Evolutionary conservation across 805 yeast genomes (phyloP).

Genomic region (Yarrowia phangngaensis): DNA sequence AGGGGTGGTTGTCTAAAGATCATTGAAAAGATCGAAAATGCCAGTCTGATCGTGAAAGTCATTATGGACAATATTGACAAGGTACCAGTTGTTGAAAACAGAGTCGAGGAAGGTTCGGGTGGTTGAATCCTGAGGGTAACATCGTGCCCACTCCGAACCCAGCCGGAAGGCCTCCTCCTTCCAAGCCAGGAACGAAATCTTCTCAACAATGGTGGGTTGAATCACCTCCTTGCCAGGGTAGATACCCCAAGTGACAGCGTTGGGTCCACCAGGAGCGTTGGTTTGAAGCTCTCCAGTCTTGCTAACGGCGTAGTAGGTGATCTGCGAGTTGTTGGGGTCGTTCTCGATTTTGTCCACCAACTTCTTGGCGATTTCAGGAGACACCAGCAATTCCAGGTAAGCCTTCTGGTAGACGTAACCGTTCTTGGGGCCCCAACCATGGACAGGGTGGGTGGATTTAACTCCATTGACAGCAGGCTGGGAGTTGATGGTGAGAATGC

Average conservation of each 20-base stretch:
- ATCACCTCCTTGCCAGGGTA: conserved; percentile 93
- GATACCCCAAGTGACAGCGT: conserved; percentile 98
- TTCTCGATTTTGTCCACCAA: conserved; percentile 48
- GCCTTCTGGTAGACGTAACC: conserved; percentile 95
- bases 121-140: conserved; percentile 35
- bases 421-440: conserved; percentile 94
- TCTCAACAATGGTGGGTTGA: conserved; percentile 95
- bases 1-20: not conserved
- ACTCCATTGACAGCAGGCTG: conserved; percentile 90
- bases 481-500: conserved; percentile 81
- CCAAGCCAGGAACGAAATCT: conserved; percentile 91
- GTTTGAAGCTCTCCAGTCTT: conserved; percentile 54
- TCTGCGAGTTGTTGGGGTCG: conserved; percentile 44
- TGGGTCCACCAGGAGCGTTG: conserved; percentile 75
- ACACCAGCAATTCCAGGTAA: conserved; percentile 79
- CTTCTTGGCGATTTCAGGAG: conserved; percentile 48
- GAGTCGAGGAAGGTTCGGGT: conserved; percentile 46
- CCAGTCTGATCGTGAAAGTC: conserved; percentile 48
- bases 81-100: conserved; percentile 57
- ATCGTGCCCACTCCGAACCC: conserved; percentile 67
- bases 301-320: conserved; percentile 77
- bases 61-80: conserved; percentile 88
- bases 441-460: conserved; percentile 61
- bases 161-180: conserved; percentile 89
- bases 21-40: conserved; percentile 33